Conservation (phyloP, 306 rosid genomes). For the Crotalaria pallida region DNA sequence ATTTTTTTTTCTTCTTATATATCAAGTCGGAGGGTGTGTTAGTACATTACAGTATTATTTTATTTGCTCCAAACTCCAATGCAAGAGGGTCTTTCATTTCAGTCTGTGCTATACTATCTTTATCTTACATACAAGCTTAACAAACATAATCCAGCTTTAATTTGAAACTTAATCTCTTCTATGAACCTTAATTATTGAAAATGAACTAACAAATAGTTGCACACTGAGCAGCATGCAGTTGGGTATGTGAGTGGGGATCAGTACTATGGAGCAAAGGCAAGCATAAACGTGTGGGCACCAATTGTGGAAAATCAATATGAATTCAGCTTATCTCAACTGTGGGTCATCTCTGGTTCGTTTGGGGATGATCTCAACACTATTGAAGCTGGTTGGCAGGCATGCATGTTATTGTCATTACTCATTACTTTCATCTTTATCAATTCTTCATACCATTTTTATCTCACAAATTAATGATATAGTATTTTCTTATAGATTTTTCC, state of each 20-base stretch:
- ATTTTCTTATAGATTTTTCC: no score
- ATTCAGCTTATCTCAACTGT: slow-evolving; percentile 83
- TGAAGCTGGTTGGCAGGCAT: slow-evolving; percentile 96
- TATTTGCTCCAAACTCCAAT: slow-evolving; percentile 3
- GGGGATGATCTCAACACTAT: slow-evolving; percentile 87
- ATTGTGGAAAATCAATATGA: slow-evolving; percentile 61
- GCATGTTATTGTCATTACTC: slow-evolving; percentile 24
- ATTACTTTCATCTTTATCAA: background rate
- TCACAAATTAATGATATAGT: no score
- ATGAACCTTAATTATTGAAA: background rate
- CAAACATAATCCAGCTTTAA: background rate
- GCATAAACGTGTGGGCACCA: slow-evolving; percentile 89
- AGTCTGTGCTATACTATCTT: background rate
- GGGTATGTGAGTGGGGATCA: slow-evolving; percentile 75
- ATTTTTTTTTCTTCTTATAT: no score
- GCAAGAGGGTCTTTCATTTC: background rate
- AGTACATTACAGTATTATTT: no score
- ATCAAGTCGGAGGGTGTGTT: no score
- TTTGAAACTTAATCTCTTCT: background rate
- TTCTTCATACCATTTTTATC: background rate
- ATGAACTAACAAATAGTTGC: background rate
- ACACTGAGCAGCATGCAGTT: slow-evolving; percentile 69
- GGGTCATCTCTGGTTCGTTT: slow-evolving; percentile 89
- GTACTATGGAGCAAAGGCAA: slow-evolving; percentile 83
- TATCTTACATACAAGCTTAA: background rate